Conservation (phyloP, 345 rosid species). For the Corchorus olitorius region DNA sequence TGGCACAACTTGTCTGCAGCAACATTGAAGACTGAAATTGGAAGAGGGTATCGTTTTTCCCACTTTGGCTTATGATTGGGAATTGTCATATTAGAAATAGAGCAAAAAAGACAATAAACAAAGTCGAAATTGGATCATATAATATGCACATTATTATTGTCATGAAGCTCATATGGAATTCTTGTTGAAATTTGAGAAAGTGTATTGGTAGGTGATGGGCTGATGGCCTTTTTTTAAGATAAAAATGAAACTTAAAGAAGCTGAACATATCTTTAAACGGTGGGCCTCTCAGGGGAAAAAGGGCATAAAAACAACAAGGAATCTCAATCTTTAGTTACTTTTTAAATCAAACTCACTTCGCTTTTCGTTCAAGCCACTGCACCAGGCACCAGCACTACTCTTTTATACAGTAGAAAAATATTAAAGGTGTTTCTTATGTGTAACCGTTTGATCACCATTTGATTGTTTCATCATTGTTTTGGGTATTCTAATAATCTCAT, state of each 20-base stretch:
- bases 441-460: no score
- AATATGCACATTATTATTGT: no score
- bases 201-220: background rate
- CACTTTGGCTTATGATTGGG: background rate
- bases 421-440: no score
- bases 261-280: conserved; percentile 6
- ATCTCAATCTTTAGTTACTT: background rate
- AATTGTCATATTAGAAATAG: background rate
- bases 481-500: no score
- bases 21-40: background rate
- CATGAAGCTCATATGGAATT: background rate
- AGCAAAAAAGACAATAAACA: background rate
- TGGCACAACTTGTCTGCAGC: background rate
- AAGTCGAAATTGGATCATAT: background rate
- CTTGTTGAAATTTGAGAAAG: background rate
- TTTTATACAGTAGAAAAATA: background rate
- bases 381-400: background rate
- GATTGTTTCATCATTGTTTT: no score
- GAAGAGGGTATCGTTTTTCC: background rate
- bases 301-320: background rate
- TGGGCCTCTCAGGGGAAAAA: background rate
- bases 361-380: background rate
- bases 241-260: background rate
- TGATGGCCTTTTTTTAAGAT: background rate
- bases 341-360: background rate